Conservation (phyloP, 2,329 filamentous ascomycete species). For the Epichloe baconii region DNA sequence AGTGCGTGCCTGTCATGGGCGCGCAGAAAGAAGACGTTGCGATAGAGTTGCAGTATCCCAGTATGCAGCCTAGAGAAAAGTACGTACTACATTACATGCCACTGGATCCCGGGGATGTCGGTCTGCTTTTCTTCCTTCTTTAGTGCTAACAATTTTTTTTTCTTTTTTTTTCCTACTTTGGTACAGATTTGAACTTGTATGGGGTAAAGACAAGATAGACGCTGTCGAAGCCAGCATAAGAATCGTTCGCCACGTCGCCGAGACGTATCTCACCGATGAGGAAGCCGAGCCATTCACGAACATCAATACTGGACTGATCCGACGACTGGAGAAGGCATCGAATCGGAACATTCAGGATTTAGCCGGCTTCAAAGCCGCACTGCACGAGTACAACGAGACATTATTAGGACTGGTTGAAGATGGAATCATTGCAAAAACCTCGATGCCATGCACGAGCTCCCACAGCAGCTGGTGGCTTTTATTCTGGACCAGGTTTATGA, state of each 20-base stretch:
- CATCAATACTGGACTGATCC: conserved; percentile 59
- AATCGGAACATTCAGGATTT: conserved; percentile 51
- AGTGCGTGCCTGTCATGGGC: conserved; percentile 37
- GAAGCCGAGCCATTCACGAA: conserved; percentile 57
- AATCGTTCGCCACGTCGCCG: conserved; percentile 55
- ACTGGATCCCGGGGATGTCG: too few species aligned
- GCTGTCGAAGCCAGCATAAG: conserved; percentile 61
- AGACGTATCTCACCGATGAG: conserved; percentile 64
- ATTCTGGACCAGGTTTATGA: conserved; percentile 83
- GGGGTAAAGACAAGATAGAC: conserved; percentile 67
- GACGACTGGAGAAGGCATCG: conserved; percentile 63
- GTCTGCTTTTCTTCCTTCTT: too few species aligned
- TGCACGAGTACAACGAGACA: conserved; percentile 65
- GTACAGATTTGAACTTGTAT: conserved; percentile 48
- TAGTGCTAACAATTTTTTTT: background rate
- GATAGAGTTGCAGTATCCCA: conserved; percentile 75
- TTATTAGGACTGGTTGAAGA: conserved; percentile 52
- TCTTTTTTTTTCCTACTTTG: conserved; percentile 6
- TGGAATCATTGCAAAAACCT: conserved; percentile 62
- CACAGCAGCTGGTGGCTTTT: conserved; percentile 60
- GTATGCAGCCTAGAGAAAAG: conserved; percentile 54
- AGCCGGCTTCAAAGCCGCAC: conserved; percentile 55
- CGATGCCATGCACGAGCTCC: conserved; percentile 53
- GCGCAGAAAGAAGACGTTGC: conserved; percentile 38
- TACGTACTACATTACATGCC: conserved; percentile 20